A percentile compares a stretch with the other conserved stretches of the same genome.
These are phyloP conservation scores for Ensete ventricosum DNA, from an alignment of 176 grass and related monocot species.

Conservation along the genomic window DNA sequence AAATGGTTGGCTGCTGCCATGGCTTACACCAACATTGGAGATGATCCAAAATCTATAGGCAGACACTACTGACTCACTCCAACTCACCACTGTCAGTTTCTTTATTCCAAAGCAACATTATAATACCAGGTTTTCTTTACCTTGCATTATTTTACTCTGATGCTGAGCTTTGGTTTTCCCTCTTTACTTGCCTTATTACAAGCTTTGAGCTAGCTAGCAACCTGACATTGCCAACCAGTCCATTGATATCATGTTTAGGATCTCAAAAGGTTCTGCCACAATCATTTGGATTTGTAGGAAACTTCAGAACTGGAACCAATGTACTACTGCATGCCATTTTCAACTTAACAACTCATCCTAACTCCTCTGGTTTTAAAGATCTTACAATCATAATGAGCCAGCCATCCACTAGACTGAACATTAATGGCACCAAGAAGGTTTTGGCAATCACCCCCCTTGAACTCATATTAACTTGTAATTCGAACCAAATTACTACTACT, in stretches of 20 bases:
- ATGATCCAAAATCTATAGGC: background rate
- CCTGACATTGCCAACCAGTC: conserved; percentile 18
- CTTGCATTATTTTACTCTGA: conserved; percentile 9
- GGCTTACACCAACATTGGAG: background rate
- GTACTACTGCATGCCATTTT: too few species aligned
- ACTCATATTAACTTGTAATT: background rate
- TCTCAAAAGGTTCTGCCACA: conserved; percentile 4
- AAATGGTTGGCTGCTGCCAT: background rate
- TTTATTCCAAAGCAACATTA: conserved; percentile 10
- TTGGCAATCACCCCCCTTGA: too few species aligned
- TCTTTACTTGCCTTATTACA: conserved; percentile 9
- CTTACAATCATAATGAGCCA: too few species aligned
- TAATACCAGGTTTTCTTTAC: conserved; percentile 6
- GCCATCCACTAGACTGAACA: background rate
- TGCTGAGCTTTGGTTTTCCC: background rate
- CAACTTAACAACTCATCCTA: too few species aligned
- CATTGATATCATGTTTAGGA: conserved; percentile 11
- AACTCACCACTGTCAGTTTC: background rate
- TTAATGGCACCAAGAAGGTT: background rate
- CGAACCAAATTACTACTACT: background rate
- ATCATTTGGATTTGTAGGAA: background rate
- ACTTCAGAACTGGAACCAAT: background rate
- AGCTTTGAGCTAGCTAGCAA: conserved; percentile 18
- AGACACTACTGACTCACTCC: too few species aligned
- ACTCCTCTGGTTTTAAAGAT: too few species aligned